Evolutionary conservation across 2,329 filamentous ascomycete species (phyloP), one percentile per base, ranked within the genome.

Genomic region (Pyricularia pennisetigena): DNA sequence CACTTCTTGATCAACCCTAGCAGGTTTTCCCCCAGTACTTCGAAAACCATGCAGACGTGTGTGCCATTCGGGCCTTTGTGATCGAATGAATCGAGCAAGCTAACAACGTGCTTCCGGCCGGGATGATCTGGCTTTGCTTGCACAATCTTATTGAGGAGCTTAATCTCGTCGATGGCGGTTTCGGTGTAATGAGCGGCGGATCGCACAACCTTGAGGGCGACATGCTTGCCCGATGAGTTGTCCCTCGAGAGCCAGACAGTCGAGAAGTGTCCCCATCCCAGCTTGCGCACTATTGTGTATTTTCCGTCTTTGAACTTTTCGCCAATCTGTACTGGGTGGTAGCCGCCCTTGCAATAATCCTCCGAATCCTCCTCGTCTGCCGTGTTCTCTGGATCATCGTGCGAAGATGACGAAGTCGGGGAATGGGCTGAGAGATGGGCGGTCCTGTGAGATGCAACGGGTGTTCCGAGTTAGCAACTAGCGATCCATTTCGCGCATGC

Each of bases 31-130:
- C 95, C 95, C 68, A 99, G 81, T 3, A 99, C 95, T 79, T 99
- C 95, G 74, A 99, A 99, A 8, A 99, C 95, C 94, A 99, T 98
- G 82, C 95, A 99, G 69, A 98, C 93, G 76, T 99, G 95, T 67
- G 93, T 91, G 65, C 95, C 95, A 75, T 99, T 96, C 62, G 94
- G 94, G 10, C 95, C 95, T 79, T 96, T 96, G 82, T 98, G 95
- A 78, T 97, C 94, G 78, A 99, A 99, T 0, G 93, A 97, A 79
- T 98, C 94, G 73, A 98, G 86, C 57, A 99, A 85, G 78, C 93
- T 97, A 78, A 99, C 95, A 71, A 98, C 95, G 75, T 98, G 94
- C 78, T 92, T 92, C 73, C 94, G 90, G 75, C 95, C 95, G 28
- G 95, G 94, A 77, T 99, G 95, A 74, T 94, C 87, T 59, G 94